These are phyloP conservation scores for Fusarium cicatricum DNA, from an alignment of 2,329 filamentous ascomycete species.

Conservation along the genomic window DNA sequence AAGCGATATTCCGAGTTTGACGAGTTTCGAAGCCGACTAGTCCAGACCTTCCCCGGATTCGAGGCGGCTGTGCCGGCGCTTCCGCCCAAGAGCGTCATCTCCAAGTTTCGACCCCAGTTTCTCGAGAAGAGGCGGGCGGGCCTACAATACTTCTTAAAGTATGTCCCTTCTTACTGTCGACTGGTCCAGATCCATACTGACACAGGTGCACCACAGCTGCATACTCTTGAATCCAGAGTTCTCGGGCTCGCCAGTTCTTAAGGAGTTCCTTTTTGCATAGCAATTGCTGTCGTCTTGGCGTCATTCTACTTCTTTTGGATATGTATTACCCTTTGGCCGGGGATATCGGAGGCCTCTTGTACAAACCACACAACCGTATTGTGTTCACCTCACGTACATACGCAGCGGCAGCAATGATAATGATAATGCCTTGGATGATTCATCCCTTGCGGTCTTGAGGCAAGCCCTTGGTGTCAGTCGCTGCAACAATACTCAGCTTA, in stretches of 20 bases:
- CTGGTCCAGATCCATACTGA: constrained; percentile 19
- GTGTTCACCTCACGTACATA: constrained; percentile 24
- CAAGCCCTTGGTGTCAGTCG: background rate
- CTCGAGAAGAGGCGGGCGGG: constrained; percentile 84
- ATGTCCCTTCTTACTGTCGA: constrained; percentile 44
- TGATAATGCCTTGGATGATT: constrained; percentile 42
- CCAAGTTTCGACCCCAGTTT: constrained; percentile 84
- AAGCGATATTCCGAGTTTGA: constrained; percentile 95
- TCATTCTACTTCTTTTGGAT: constrained; percentile 31
- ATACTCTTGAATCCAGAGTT: constrained; percentile 94
- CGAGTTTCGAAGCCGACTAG: constrained; percentile 75
- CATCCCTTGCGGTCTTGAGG: background rate
- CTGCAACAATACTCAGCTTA: background rate
- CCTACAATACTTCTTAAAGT: constrained; percentile 94
- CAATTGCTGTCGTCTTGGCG: constrained; percentile 13
- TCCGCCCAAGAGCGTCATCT: constrained; percentile 90
- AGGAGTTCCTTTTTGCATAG: constrained; percentile 84
- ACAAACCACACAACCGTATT: constrained; percentile 32
- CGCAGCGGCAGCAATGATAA: constrained; percentile 32
- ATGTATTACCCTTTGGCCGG: constrained; percentile 29
- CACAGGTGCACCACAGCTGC: constrained; percentile 64
- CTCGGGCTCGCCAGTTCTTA: constrained; percentile 86
- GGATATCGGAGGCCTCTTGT: constrained; percentile 31
- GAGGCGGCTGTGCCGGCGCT: constrained; percentile 86
- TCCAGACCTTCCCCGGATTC: constrained; percentile 84